Evolutionary conservation across 1,284 basidiomycete genomes (phyloP).

Genomic region (Ustilago vetiveriae): DNA sequence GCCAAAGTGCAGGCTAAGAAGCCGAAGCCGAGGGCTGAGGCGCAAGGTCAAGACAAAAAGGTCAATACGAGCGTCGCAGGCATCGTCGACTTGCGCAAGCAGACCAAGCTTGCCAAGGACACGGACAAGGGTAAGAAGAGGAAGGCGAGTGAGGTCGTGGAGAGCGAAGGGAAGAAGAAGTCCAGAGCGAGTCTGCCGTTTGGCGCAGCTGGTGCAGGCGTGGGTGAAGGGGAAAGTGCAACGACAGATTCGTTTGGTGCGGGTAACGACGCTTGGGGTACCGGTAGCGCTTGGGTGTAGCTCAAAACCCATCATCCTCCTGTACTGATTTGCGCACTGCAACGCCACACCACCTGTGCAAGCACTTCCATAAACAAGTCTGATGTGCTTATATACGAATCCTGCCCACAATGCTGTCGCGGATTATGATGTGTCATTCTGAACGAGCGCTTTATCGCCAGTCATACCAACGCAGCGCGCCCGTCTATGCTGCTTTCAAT

Average conservation of each 20-base stretch:
- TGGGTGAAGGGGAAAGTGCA: background rate
- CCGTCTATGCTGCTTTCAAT: no score
- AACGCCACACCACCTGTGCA: no score
- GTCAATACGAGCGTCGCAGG: constrained; percentile 32
- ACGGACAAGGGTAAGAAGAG: constrained; percentile 19
- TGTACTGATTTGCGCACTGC: no score
- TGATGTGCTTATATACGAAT: no score
- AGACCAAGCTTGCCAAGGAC: constrained; percentile 5
- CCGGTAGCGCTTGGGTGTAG: constrained; percentile 16
- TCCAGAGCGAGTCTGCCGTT: constrained; percentile 18
- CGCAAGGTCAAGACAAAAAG: constrained; percentile 6
- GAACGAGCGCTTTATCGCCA: no score
- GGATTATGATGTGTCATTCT: no score
- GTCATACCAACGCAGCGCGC: no score
- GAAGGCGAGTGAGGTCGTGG: background rate
- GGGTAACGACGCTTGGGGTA: constrained; percentile 35
- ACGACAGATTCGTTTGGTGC: constrained; percentile 14
- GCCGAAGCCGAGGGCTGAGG: constrained; percentile 1
- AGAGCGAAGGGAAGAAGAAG: constrained; percentile 15
- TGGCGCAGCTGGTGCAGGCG: background rate
- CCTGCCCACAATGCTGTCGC: no score
- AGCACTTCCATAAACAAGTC: constrained; percentile 3
- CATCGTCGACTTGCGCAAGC: constrained; percentile 32
- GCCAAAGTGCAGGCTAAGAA: constrained; percentile 4
- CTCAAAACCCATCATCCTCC: no score